Evolutionary conservation across 1,284 basidiomycete species (phyloP).

Genomic region (Marasmius sp.): DNA sequence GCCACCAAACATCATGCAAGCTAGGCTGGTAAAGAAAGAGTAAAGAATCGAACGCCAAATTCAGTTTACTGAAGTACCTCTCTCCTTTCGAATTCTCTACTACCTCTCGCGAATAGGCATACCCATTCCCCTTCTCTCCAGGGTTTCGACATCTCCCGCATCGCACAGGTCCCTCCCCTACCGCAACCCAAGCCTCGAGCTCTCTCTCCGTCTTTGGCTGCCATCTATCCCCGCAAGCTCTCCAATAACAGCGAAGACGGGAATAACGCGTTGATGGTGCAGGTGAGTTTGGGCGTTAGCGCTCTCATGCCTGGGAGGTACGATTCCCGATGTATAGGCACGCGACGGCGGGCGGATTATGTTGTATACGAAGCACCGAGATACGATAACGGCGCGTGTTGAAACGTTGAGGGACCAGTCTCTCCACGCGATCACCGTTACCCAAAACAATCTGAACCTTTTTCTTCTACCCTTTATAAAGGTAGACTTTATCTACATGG

Average conservation of each 20-base stretch:
- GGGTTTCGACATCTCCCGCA: conserved; percentile 40
- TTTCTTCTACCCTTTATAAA: conserved; percentile 27
- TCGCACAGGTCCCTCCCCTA: conserved; percentile 32
- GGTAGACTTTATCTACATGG: conserved; percentile 64
- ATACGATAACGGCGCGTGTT: conserved; percentile 49
- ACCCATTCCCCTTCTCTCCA: conserved; percentile 35
- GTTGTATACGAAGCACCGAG: conserved; percentile 42
- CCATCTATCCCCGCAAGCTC: conserved; percentile 30
- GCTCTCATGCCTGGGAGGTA: conserved; percentile 39
- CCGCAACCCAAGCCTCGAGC: conserved; percentile 44
- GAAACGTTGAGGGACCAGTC: conserved; percentile 37
- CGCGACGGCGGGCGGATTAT: conserved; percentile 33
- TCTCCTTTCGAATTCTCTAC: no score
- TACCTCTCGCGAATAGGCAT: no score
- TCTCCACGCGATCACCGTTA: no score
- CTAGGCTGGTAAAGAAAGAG: no score
- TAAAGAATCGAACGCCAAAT: no score
- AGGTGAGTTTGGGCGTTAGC: conserved; percentile 41
- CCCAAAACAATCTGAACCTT: neutral
- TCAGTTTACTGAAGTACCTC: no score
- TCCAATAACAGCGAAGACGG: conserved; percentile 32
- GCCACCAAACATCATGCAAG: no score
- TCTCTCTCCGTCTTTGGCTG: conserved; percentile 36
- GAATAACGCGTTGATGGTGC: conserved; percentile 38
- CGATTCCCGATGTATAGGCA: conserved; percentile 24